Base-by-base conservation (phyloP, 805 yeast genomes). In the Candida pseudoglaebosa region DNA sequence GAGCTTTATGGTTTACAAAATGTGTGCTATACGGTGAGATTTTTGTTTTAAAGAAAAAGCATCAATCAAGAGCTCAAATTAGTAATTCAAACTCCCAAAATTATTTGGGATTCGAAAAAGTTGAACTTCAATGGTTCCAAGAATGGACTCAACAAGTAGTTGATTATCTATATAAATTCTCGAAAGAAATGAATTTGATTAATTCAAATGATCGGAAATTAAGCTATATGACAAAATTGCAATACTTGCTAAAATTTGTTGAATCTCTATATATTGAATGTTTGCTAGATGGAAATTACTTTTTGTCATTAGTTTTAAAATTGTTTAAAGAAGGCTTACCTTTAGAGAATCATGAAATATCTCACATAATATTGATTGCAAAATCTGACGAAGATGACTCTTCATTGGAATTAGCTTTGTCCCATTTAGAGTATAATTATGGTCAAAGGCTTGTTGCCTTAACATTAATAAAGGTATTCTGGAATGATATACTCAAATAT, bases 81-180 rank as follows among this genome's bases (percentile, higher is more conserved):
- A 32, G 18, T 39, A 28, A 40, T 28, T 41, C 48, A 17, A 13
- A 28, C 5, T 45, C 37, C 8, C 42, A 33, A 16, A 30, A 41
- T 39, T 3, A 24, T 22, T 22, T 37, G 17, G 30, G 39, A 12
- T 42, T 34, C 3, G 60, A 65, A 17, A 47, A 47, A 17, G 47
- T 69, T n/a, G 84, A 80, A 42, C 57, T 62, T 17, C 76, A 72
- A 34, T 83, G 96, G 88, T 67, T 82, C 14, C 77, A 77, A 41
- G 96, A 88, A 54, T 91, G 98, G 98, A 85, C 97, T 0, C 84
- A 80, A 30, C 95, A 85, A 47, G 80, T 90, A 12, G 70, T 80
- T 2, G 80, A 76, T 39, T 84, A 70, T 48, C 49, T 82, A 9
- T 78, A 73, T 44, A 70, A 70, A 45, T 65, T 74, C 18, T 65